phyloP scores from a whole-genome alignment of 2,329 filamentous ascomycete species.

The Cladosporium halotolerans region DNA sequence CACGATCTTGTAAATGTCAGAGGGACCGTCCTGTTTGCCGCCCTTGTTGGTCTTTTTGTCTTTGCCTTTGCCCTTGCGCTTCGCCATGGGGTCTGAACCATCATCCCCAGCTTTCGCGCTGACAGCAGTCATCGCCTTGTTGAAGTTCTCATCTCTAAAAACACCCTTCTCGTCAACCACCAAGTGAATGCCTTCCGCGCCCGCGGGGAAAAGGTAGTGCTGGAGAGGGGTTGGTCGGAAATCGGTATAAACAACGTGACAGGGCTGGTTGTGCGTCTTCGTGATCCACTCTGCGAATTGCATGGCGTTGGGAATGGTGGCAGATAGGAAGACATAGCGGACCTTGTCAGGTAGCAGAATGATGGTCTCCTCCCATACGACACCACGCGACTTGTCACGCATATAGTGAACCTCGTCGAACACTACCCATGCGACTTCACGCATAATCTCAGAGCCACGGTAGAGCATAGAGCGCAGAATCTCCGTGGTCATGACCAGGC shows the following conservation, averaged over 20 bases:
- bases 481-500: slow-evolving; percentile 98
- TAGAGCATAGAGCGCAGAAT: slow-evolving; percentile 99
- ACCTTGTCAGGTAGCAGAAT: slow-evolving; percentile 98
- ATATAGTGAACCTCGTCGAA: slow-evolving; percentile 99
- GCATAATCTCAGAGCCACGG: slow-evolving; percentile 97
- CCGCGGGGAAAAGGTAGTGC: slow-evolving; percentile 94
- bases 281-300: slow-evolving; percentile 99
- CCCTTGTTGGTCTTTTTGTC: slow-evolving; percentile 90
- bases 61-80: slow-evolving; percentile 79
- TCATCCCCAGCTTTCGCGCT: slow-evolving; percentile 83
- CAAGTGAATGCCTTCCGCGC: slow-evolving; percentile 85
- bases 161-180: slow-evolving; percentile 95
- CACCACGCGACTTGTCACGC: slow-evolving; percentile 85
- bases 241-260: slow-evolving; percentile 98
- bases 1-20: slow-evolving; percentile 95
- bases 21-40: slow-evolving; percentile 60
- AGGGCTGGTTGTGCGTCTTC: slow-evolving; percentile 95
- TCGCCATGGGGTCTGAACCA: slow-evolving; percentile 69
- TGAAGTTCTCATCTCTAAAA: slow-evolving; percentile 96
- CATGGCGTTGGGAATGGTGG: slow-evolving; percentile 97
- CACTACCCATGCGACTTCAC: slow-evolving; percentile 95
- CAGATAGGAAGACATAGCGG: slow-evolving; percentile 94
- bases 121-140: slow-evolving; percentile 87
- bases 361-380: slow-evolving; percentile 99
- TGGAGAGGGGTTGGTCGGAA: slow-evolving; percentile 94